phyloP scores from a whole-genome alignment of 1,284 basidiomycete genomes.

The Trametes versicolor region DNA sequence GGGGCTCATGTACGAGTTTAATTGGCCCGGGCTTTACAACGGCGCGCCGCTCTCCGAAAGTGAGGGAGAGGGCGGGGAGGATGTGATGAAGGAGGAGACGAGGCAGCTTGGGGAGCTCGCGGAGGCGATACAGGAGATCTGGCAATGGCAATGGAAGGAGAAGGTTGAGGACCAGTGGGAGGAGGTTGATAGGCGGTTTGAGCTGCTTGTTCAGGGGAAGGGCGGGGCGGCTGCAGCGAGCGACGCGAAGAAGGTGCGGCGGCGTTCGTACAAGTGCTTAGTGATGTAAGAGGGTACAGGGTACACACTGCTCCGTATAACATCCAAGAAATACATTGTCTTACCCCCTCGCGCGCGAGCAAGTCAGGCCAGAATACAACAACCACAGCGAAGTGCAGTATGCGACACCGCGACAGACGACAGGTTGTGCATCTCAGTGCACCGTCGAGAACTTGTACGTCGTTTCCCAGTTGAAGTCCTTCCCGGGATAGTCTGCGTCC shows the following conservation, averaged over 20 bases:
- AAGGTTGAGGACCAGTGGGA: conserved; percentile 35
- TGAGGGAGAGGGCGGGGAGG: conserved; percentile 8
- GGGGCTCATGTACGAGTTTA: conserved; percentile 38
- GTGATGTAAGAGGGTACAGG: neutral
- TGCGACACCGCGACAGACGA: neutral
- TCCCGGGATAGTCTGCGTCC: conserved; percentile 51
- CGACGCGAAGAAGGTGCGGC: neutral
- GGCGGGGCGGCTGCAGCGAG: neutral
- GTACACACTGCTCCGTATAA: too few species aligned
- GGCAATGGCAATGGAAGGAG: conserved; percentile 40
- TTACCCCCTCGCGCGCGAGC: too few species aligned
- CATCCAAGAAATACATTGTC: too few species aligned
- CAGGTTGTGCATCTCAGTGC: conserved; percentile 18
- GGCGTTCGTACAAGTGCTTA: neutral
- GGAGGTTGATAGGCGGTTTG: conserved; percentile 25
- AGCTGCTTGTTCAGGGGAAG: conserved; percentile 3
- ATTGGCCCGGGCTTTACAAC: conserved; percentile 34
- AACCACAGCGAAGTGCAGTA: neutral
- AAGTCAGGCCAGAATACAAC: neutral
- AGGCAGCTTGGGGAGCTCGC: conserved; percentile 24
- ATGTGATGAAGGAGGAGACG: conserved; percentile 6
- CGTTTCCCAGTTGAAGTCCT: conserved; percentile 53
- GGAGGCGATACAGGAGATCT: conserved; percentile 29
- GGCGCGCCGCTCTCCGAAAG: conserved; percentile 11
- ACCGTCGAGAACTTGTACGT: conserved; percentile 55